Evolutionary conservation across 2,329 filamentous ascomycete species (phyloP).

Genomic region (Pseudocercospora macadamiae): DNA sequence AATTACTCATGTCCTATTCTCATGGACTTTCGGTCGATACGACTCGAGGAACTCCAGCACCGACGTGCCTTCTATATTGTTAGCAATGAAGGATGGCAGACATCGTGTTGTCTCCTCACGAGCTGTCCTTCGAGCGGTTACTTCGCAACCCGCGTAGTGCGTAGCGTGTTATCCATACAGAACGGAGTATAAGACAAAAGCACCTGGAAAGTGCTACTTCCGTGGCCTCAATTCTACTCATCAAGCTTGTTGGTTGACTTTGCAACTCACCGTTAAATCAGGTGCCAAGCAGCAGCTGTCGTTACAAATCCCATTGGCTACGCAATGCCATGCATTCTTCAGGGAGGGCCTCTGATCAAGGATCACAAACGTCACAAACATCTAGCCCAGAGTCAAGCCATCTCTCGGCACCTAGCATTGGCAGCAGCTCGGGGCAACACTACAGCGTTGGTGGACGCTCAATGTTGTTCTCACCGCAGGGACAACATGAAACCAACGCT

Average conservation of each 20-base stretch:
- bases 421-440: slow-evolving; percentile 6
- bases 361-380: not conserved
- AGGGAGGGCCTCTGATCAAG: not conserved
- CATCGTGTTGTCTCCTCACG: not conserved
- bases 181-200: not conserved
- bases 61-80: not conserved
- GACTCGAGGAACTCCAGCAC: not conserved
- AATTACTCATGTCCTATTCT: slow-evolving; percentile 5
- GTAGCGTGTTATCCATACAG: not conserved
- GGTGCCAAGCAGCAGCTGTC: not conserved
- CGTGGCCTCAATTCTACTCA: not conserved
- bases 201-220: not conserved
- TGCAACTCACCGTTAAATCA: not conserved
- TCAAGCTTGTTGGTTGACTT: not conserved
- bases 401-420: not conserved
- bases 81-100: slow-evolving; percentile 2
- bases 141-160: not conserved
- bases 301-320: not conserved
- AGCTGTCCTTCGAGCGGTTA: not conserved
- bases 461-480: slow-evolving; percentile 3
- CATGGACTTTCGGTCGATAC: slow-evolving; percentile 2
- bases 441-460: not conserved
- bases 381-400: slow-evolving; percentile 7
- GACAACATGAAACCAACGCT: not conserved
- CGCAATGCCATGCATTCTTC: not conserved